phyloP scores from a whole-genome alignment of 164 flowering plant species.

The Liquidambar formosana region DNA sequence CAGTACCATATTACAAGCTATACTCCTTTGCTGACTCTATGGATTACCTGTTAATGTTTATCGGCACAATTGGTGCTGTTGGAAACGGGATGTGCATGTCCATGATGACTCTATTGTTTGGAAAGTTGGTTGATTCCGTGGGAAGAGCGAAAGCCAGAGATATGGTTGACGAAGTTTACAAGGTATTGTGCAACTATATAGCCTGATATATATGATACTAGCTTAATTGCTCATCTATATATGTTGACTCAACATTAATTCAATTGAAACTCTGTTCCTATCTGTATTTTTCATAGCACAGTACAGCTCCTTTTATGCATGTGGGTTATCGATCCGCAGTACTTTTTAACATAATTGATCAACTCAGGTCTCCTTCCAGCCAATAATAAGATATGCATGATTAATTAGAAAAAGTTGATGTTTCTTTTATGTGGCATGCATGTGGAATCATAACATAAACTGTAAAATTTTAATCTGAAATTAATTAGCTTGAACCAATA shows the following conservation, averaged over 20 bases:
- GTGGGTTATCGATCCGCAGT: too few species aligned
- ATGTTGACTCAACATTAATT: too few species aligned
- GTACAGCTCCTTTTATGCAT: too few species aligned
- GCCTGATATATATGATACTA: too few species aligned
- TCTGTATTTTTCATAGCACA: not conserved
- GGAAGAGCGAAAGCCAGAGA: slow-evolving; percentile 17
- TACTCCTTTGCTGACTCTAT: slow-evolving; percentile 54
- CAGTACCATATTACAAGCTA: slow-evolving; percentile 49
- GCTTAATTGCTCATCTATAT: too few species aligned
- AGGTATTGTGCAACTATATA: slow-evolving; percentile 28
- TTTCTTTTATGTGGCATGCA: not conserved
- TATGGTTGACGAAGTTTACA: slow-evolving; percentile 31
- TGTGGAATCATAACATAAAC: not conserved
- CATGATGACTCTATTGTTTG: slow-evolving; percentile 44
- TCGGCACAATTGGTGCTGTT: slow-evolving; percentile 43
- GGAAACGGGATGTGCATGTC: slow-evolving; percentile 49
- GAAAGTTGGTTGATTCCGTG: slow-evolving; percentile 35
- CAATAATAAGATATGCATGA: not conserved
- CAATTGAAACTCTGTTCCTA: not conserved
- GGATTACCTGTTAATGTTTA: slow-evolving; percentile 45
- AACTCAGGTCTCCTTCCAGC: not conserved
- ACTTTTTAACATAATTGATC: too few species aligned
- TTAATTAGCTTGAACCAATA: slow-evolving; percentile 4
- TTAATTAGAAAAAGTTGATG: not conserved
- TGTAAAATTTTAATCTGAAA: too few species aligned